Base-by-base conservation (phyloP, 1,139 yeast genomes). In the Saccharomyces hybrid region DNA sequence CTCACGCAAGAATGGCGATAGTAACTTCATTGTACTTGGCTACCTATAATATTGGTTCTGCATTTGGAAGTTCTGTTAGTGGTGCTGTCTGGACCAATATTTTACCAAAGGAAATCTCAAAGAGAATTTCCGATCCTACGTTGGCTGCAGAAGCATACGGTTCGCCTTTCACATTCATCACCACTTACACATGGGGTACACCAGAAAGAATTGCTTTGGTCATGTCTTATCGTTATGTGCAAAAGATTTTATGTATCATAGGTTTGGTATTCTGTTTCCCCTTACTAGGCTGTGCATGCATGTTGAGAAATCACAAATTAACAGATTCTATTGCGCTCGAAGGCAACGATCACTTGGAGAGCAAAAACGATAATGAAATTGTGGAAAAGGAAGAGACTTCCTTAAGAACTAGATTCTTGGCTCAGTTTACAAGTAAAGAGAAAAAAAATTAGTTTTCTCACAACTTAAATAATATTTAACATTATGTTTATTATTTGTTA, bases 31-130 rank as follows among this genome's bases (percentile, higher is more conserved):
- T 82, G 49, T 80, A 79, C 66, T 73, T 80, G 62, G 75, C 84
- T 6, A 68, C 77, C 46, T 80, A 79, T 64, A 77, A 78, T 59
- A 73, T 82, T 56, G 87, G 87, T 14, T 68, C 79, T 19, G 76
- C 86, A 14, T 83, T 60, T 1, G 67, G 67, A 31, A 56, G 64
- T 23, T 62, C 64, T 28, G 53, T 82, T 47, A 75, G 83, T 29
- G 86, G 86, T 59, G 84, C 85, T 34, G 72, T 83, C 47, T 82
- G 86, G 86, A 79, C 83, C 66, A 77, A 62, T 58, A 61, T 72
- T 19, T 66, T 79, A 63, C 76, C 75, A 54, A 62, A 59, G 5
- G 65, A 70, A 52, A 66, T 78, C 27, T 51, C 57, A n/a, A 63
- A 62, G 54, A 61, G 60, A 38, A 27, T 69, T 5, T 42, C 34